Conservation (phyloP, 192 early-diverging fungal species). For the Mortierella hygrophila region DNA sequence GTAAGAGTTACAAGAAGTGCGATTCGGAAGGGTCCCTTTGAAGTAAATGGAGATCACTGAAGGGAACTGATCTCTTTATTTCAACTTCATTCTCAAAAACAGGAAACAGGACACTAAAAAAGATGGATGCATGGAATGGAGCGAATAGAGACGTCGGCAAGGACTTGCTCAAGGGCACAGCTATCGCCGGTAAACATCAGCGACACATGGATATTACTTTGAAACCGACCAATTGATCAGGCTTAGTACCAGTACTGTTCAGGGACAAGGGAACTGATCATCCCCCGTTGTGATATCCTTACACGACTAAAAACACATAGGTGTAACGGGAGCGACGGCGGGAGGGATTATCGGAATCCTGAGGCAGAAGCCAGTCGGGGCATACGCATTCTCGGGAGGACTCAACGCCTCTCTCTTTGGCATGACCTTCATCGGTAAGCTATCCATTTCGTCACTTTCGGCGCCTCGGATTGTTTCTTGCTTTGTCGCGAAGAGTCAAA, state of each 20-base stretch:
- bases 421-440: slow-evolving; percentile 65
- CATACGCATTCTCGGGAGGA: slow-evolving; percentile 59
- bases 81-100: neutral
- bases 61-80: neutral
- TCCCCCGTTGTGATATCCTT: neutral
- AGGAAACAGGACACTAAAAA: neutral
- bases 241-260: neutral
- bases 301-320: slow-evolving; percentile 18
- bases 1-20: neutral
- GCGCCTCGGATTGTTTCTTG: neutral
- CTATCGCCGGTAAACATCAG: slow-evolving; percentile 25
- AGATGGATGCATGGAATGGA: slow-evolving; percentile 23
- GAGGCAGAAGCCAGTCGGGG: slow-evolving; percentile 57
- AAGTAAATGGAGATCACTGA: neutral
- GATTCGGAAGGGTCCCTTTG: neutral
- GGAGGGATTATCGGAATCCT: slow-evolving; percentile 61
- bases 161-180: slow-evolving; percentile 43
- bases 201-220: neutral
- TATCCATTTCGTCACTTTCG: neutral
- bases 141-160: slow-evolving; percentile 37
- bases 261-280: neutral
- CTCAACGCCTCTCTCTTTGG: slow-evolving; percentile 65
- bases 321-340: slow-evolving; percentile 53
- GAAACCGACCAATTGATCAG: neutral
- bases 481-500: neutral